Evolutionary conservation across 2,329 filamentous ascomycete genomes (phyloP), one percentile per base, ranked within the genome.

Genomic region (Xylariaceae sp.): DNA sequence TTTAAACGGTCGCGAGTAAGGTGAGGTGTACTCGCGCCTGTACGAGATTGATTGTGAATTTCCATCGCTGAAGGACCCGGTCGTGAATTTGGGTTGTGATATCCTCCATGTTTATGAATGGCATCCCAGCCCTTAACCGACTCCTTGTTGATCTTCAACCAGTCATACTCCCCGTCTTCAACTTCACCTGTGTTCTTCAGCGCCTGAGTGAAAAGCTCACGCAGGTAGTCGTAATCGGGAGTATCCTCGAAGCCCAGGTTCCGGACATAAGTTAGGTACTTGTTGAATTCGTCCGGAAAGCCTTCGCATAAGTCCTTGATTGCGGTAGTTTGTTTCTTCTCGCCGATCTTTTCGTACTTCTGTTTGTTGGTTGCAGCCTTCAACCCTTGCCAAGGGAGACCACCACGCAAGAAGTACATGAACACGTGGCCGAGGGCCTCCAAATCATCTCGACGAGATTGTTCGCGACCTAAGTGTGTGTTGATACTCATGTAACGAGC

Each of bases 401-500:
- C 84, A 40, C 86, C 86, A n/a, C 85, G 80, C 37, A 89, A 73
- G 72, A 89, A 89, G 73, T 89, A 89, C 79, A 89, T 85, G 72
- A 89, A 88, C 33, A 89, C 85, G 68, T 89, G 86, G 16, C 86
- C 86, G 10, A 89, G 77, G 11, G 94, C 94, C 76, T 99, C 94
- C 55, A 99, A 80, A 72, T 99, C 94, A 73, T 99, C 94, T 75
- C 94, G 83, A 70, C 94, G 87, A 53, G 93, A 97, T 73, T 99
- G 94, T 72, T 99, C 94, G 55, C 94, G 87, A 48, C 94, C 94
- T 62, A 97, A 77, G 81, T 99, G 94, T 51, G 94, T 99, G 77
- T 99, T 99, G 84, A 99, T 97, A 77, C 91, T 96, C 94, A 97
- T 97, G 76, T 99, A 99, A 72, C 94, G 85, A 59, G 94, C 94